phyloP scores from a whole-genome alignment of 2,329 filamentous ascomycete species.

The Paraconiothyrium sp. region DNA sequence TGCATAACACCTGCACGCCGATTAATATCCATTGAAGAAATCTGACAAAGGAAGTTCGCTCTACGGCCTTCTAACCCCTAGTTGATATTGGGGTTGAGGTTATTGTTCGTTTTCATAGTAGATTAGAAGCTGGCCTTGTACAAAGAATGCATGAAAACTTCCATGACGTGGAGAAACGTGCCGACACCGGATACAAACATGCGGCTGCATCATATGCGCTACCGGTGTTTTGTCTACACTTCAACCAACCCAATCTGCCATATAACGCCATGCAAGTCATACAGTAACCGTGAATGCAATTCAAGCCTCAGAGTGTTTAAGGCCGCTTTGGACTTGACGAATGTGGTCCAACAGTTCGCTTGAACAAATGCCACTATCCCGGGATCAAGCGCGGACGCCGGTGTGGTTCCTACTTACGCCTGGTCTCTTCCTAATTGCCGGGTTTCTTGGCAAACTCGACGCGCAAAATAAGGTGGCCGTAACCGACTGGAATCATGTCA shows the following conservation, averaged over 20 bases:
- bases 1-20: no score
- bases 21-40: no score
- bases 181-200: conserved; percentile 9
- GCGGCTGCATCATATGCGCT: conserved; percentile 3
- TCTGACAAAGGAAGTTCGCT: no score
- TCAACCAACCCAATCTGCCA: conserved; percentile 9
- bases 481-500: conserved; percentile 62
- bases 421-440: conserved; percentile 14
- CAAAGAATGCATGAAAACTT: conserved; percentile 7
- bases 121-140: background rate
- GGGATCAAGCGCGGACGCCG: background rate
- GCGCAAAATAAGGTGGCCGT: conserved; percentile 85
- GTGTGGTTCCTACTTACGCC: background rate
- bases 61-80: background rate
- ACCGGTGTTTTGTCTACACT: conserved; percentile 15
- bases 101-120: background rate
- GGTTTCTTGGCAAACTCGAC: conserved; percentile 84
- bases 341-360: background rate
- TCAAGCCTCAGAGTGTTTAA: background rate
- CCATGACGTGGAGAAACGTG: conserved; percentile 3
- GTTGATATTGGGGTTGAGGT: background rate
- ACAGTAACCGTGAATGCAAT: conserved; percentile 2
- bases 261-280: conserved; percentile 11
- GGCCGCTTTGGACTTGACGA: background rate
- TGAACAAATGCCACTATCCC: background rate